Base-by-base conservation (phyloP, 768 basidiomycete genomes). In the Paxillus involutus region DNA sequence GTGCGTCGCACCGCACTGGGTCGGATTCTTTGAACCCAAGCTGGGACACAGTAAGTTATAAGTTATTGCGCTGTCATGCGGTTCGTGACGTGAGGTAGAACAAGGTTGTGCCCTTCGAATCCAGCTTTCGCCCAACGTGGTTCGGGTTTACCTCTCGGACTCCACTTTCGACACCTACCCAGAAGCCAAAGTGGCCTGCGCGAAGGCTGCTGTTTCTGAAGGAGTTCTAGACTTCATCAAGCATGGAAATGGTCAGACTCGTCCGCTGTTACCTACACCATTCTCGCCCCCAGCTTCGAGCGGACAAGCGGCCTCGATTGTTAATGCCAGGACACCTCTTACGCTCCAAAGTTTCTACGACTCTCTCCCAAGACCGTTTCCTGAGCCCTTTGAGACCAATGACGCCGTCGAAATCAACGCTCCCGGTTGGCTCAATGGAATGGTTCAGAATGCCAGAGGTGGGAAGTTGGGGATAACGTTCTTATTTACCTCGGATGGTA, bases 311-410 rank as follows among this genome's bases (percentile, higher is more conserved):
- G 49, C 49, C 24, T 49, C 53, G 2, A 41, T 52, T 3, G 49
- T 53, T 21, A 49, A 52, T 8, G 39, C 48, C 36, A 62, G 52
- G 19, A 52, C 57, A 16, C 68, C 71, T 3, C 67, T 76, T 40
- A 74, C 77, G 0, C 67, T 89, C 1, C 83, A 85, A 55, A 67
- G 68, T 1, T 89, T 84, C 65, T 86, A 79, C 60, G 85, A 85
- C n/a, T 66, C 80, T 13, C 77, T 90, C 43, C 86, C 87, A 1
- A 76, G 77, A 43, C 88, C 86, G 1, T 79, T 88, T 48, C 81
- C 84, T 0, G 83, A 85, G 54, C 61, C 72, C 11, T 73, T 85
- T 10, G 75, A 73, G 1, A 71, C 75, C 13, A 76, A 75, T 57
- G 65, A 74, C 3, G 79, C 77, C 7, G 55, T 67, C 1, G 80